A percentile compares a stretch with the other conserved stretches of the same genome.
These are phyloP conservation scores for Myotisia sp. DNA, from an alignment of 2,329 filamentous ascomycete genomes.

Conservation along the genomic window DNA sequence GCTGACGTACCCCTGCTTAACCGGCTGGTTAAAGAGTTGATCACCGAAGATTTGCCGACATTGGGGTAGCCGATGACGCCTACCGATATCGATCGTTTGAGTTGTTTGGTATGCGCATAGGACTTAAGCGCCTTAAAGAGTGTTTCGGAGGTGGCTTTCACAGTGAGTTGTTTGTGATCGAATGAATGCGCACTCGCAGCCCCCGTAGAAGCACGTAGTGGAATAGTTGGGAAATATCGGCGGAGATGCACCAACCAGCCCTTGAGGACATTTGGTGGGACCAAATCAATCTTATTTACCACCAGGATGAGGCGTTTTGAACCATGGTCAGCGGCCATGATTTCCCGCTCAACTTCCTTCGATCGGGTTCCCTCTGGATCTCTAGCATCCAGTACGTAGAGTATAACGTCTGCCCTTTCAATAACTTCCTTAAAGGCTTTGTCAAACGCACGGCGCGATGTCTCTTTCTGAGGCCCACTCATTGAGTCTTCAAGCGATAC, in stretches of 20 bases:
- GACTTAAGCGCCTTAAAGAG: constrained; percentile 84
- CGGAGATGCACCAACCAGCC: constrained; percentile 74
- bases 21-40: constrained; percentile 75
- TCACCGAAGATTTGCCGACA: constrained; percentile 90
- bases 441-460: constrained; percentile 76
- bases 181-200: constrained; percentile 80
- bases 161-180: constrained; percentile 78
- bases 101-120: constrained; percentile 65
- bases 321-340: constrained; percentile 74
- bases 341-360: constrained; percentile 73
- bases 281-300: constrained; percentile 88
- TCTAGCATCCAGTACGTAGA: constrained; percentile 85
- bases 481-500: constrained; percentile 37
- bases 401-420: constrained; percentile 73
- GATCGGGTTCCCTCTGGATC: constrained; percentile 85
- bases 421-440: constrained; percentile 92
- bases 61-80: constrained; percentile 94
- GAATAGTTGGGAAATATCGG: constrained; percentile 80
- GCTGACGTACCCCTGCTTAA: constrained; percentile 48
- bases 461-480: constrained; percentile 32
- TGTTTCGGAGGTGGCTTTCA: constrained; percentile 69
- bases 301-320: constrained; percentile 82
- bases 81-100: constrained; percentile 81
- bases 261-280: constrained; percentile 68
- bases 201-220: constrained; percentile 68